Base-by-base conservation (phyloP, 495 filamentous ascomycete species). In the Aspergillus asperescens region DNA sequence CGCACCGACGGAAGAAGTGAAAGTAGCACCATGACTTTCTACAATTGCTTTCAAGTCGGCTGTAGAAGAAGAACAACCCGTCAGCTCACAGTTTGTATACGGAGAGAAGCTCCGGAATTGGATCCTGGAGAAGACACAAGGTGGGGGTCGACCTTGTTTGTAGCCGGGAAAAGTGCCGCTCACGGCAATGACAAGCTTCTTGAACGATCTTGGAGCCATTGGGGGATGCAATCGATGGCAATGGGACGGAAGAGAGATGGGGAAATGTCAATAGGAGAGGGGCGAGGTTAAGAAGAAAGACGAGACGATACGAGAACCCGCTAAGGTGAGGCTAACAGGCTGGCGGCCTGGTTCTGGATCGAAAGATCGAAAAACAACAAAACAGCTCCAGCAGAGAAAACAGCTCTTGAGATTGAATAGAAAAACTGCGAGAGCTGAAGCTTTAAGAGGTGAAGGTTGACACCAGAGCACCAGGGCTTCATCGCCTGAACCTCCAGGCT, bases 81-180 rank as follows among this genome's bases (percentile, higher is more conserved):
- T 50, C 10, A 41, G 50, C 16, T 22, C 31, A 45, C 25, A 28
- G 20, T 18, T 28, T 24, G 22, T 45, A 35, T 1, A 15, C 3
- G 20, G n/a, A 3, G 19, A 38, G 9, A 31, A 29, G 9, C 29
- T 27, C 20, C 13, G 13, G 13, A 27, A 38, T 24, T 12, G 7
- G 7, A 16, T 6, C 1, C 25, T 22, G 31, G 0, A 25, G 10
- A 27, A 27, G 27, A 15, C 7, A 7, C 19, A 34, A 35, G 42
- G 22, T n/a, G 34, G 43, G 43, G 23, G 20, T 57, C 50, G 57
- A 78, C 77, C 66, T 57, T 88, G 85, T 12, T 74, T 76, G 15
- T 67, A 65, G 6, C 72, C 71, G 0, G 77, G 72, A 44, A 88
- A 81, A 0, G 75, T 74, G 18, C 86, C 85, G 52, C 79, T 81